phyloP scores from a whole-genome alignment of 345 rosid species.

The Aquilaria malaccensis region DNA sequence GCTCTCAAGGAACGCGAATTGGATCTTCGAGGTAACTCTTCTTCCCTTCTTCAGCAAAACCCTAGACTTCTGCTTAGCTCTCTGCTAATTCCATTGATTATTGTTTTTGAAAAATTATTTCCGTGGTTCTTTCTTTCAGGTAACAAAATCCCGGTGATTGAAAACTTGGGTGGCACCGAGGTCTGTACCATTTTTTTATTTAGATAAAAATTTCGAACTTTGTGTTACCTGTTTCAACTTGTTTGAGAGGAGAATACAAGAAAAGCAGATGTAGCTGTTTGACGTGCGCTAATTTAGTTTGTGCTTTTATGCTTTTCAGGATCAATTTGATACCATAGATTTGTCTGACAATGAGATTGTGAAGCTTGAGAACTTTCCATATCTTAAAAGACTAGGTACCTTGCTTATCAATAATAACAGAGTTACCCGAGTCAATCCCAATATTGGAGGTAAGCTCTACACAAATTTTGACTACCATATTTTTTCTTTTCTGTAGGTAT shows the following conservation, averaged over 20 bases:
- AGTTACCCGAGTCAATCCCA: slow-evolving; percentile 87
- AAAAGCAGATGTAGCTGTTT: slow-evolving; percentile 1
- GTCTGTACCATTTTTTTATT: slow-evolving; percentile 22
- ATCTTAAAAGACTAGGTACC: slow-evolving; percentile 86
- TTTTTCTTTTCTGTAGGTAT: slow-evolving; percentile 2
- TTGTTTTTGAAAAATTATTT: background rate
- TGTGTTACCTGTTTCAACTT: too few species aligned
- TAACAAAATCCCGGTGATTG: slow-evolving; percentile 94
- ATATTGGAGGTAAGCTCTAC: slow-evolving; percentile 59
- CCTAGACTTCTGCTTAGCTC: slow-evolving; percentile 15
- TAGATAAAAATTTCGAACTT: background rate
- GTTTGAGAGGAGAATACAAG: too few species aligned
- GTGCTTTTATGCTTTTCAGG: slow-evolving; percentile 34
- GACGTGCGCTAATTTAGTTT: slow-evolving; percentile 1
- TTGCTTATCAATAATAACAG: slow-evolving; percentile 86
- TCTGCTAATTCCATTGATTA: background rate
- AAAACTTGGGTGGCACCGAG: slow-evolving; percentile 99
- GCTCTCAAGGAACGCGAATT: slow-evolving; percentile 95
- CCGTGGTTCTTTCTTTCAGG: slow-evolving; percentile 29
- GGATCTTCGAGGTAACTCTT: slow-evolving; percentile 76
- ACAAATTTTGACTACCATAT: background rate
- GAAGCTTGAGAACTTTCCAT: slow-evolving; percentile 90
- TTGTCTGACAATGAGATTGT: slow-evolving; percentile 98
- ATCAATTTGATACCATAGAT: slow-evolving; percentile 97
- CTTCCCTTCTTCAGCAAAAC: slow-evolving; percentile 9